These are phyloP conservation scores for Fraxinus quadrangulata DNA, from an alignment of 257 asterid species.

Conservation along the genomic window DNA sequence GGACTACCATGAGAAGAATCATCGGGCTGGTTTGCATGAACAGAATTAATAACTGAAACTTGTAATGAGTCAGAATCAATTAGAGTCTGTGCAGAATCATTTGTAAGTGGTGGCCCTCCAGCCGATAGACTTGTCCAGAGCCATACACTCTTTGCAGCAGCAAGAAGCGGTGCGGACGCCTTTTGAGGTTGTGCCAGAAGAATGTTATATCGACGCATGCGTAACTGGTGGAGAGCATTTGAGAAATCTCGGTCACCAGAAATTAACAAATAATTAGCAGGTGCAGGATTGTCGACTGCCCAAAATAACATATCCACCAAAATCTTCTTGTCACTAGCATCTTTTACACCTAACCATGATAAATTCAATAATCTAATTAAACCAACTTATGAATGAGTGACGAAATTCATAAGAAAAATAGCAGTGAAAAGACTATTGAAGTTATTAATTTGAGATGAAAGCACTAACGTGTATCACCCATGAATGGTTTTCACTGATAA, in stretches of 20 bases:
- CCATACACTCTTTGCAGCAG: constrained; percentile 97
- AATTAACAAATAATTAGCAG: constrained; percentile 76
- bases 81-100: constrained; percentile 49
- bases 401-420: not conserved
- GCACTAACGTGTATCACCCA: not conserved
- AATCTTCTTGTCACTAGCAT: constrained; percentile 93
- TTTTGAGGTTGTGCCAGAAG: constrained; percentile 85
- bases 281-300: constrained; percentile 99
- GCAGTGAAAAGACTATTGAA: not conserved
- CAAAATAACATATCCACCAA: constrained; percentile 92
- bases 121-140: constrained; percentile 78
- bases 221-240: constrained; percentile 83
- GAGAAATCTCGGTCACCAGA: constrained; percentile 97
- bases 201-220: constrained; percentile 91
- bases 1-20: constrained; percentile 52
- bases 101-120: constrained; percentile 81
- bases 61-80: constrained; percentile 47
- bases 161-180: constrained; percentile 81
- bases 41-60: constrained; percentile 42
- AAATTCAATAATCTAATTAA: constrained; percentile 14
- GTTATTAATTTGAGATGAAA: not conserved
- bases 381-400: not conserved
- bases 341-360: constrained; percentile 64
- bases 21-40: constrained; percentile 46
- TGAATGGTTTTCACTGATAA: not conserved